These are phyloP conservation scores for Exidia glandulosa DNA, from an alignment of 768 basidiomycete genomes.

Conservation along the genomic window DNA sequence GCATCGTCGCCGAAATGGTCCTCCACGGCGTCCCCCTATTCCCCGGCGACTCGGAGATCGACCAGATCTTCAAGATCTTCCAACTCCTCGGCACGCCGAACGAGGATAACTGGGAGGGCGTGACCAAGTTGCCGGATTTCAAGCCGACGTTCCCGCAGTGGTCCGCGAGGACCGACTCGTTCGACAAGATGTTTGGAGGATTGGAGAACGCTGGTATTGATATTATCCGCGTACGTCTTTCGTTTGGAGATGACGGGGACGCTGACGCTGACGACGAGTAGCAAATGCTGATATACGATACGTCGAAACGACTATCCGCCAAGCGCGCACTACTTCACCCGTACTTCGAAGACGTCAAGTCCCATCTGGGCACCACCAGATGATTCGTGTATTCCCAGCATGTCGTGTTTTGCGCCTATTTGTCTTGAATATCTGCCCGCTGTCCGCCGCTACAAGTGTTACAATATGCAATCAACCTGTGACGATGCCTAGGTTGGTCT, in stretches of 20 bases:
- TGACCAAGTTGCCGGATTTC: slow-evolving; percentile 82
- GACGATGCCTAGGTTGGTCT: too few species aligned
- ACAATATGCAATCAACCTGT: too few species aligned
- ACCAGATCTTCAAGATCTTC: slow-evolving; percentile 99
- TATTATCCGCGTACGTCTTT: slow-evolving; percentile 48
- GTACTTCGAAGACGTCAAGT: slow-evolving; percentile 40
- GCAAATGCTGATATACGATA: slow-evolving; percentile 75
- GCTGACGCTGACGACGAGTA: slow-evolving; percentile 16
- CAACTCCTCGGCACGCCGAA: slow-evolving; percentile 95
- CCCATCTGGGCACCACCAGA: too few species aligned
- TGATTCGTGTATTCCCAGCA: too few species aligned
- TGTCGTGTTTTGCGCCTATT: too few species aligned
- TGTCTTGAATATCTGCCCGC: too few species aligned
- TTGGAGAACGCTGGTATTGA: slow-evolving; percentile 74
- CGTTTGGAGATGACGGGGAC: background rate
- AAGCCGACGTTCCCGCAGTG: slow-evolving; percentile 96
- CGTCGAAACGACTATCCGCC: slow-evolving; percentile 81
- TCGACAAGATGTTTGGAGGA: slow-evolving; percentile 45
- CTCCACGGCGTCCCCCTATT: slow-evolving; percentile 86
- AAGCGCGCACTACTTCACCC: slow-evolving; percentile 45
- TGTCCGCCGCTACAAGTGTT: too few species aligned
- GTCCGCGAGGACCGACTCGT: slow-evolving; percentile 63
- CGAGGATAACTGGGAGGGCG: slow-evolving; percentile 87
- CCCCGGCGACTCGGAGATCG: slow-evolving; percentile 99
- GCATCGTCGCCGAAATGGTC: slow-evolving; percentile 98